These are phyloP conservation scores for Macaranga tanarius DNA, from an alignment of 441 rosid species.

Conservation along the genomic window DNA sequence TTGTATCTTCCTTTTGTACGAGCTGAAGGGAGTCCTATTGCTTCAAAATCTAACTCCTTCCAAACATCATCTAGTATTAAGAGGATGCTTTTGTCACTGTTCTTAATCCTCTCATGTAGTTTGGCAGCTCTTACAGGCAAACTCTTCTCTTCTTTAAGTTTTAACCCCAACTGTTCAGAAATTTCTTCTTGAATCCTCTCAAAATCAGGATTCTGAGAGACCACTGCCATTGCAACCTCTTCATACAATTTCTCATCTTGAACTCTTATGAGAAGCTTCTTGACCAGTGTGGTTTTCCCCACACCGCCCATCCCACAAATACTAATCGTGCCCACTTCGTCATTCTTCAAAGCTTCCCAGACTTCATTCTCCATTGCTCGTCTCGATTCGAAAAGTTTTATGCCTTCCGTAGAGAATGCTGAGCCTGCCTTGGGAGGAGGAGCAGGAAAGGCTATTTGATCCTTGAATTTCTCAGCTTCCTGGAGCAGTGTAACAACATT, in stretches of 20 bases:
- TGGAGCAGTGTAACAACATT: too few relatives aligned
- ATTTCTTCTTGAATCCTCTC: slow-evolving; percentile 27
- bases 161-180: slow-evolving; percentile 18
- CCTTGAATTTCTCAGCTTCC: too few relatives aligned
- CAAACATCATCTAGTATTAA: slow-evolving; percentile 31
- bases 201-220: slow-evolving; percentile 14
- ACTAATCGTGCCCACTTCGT: slow-evolving; percentile 14
- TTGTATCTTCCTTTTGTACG: neutral
- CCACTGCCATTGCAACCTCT: slow-evolving; percentile 5
- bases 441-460: neutral
- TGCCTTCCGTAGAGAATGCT: neutral
- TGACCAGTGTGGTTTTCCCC: slow-evolving; percentile 31
- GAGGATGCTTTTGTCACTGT: slow-evolving; percentile 18
- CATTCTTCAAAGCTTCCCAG: neutral
- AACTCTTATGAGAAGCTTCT: slow-evolving; percentile 6
- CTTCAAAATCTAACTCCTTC: slow-evolving; percentile 20
- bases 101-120: slow-evolving; percentile 7
- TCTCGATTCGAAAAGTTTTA: slow-evolving; percentile 23
- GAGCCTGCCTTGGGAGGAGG: neutral
- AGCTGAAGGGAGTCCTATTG: slow-evolving; percentile 23
- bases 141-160: neutral
- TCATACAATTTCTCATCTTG: slow-evolving; percentile 14
- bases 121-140: slow-evolving; percentile 20
- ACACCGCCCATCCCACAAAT: slow-evolving; percentile 29
- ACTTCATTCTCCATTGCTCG: neutral